phyloP scores from a whole-genome alignment of 441 rosid species.

The Populus hybrid region DNA sequence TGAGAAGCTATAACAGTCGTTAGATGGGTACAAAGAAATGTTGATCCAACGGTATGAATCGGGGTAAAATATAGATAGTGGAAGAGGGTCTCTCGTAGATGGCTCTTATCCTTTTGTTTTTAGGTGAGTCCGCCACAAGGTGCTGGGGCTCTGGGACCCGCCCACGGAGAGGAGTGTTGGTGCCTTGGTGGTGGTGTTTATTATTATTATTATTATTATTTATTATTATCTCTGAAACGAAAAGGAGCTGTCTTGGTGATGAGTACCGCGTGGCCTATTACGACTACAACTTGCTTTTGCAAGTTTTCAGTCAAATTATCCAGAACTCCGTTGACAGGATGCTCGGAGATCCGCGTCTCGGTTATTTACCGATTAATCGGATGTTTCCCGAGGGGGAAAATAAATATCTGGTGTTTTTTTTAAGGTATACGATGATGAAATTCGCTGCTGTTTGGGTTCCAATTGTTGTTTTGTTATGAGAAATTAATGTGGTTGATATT shows the following conservation, averaged over 20 bases:
- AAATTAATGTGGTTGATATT: neutral
- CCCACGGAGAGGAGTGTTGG: neutral
- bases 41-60: conserved; percentile 17
- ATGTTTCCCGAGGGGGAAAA: neutral
- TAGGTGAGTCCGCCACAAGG: conserved; percentile 38
- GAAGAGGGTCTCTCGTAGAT: neutral
- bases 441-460: neutral
- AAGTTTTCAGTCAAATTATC: neutral
- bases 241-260: conserved; percentile 22
- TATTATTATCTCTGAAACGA: neutral
- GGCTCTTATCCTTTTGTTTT: conserved; percentile 31
- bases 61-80: neutral
- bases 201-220: too few relatives aligned
- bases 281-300: neutral
- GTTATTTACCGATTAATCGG: conserved; percentile 9
- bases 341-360: conserved; percentile 7
- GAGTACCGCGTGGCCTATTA: conserved; percentile 14
- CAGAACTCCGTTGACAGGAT: conserved; percentile 7
- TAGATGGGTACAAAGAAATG: neutral
- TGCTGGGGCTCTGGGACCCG: conserved; percentile 35
- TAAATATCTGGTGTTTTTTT: neutral
- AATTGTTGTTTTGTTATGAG: neutral
- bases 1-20: conserved; percentile 8
- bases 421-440: neutral
- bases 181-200: conserved; percentile 6